Conservation (phyloP, 2,329 filamentous ascomycete genomes). For the Aspergillus sp. region DNA sequence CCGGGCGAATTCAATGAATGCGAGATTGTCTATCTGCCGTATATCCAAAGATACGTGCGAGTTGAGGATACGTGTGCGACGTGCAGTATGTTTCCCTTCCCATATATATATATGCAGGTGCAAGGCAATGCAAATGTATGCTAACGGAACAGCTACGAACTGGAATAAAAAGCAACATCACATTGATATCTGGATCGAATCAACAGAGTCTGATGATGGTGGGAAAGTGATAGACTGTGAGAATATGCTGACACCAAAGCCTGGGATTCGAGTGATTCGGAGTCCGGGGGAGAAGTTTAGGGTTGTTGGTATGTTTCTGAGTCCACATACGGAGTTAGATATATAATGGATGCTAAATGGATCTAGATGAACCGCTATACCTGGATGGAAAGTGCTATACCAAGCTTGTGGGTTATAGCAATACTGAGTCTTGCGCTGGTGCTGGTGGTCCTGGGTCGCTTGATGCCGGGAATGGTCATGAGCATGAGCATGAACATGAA, state of each 20-base stretch:
- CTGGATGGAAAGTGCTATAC: background rate
- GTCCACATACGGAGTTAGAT: background rate
- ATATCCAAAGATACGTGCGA: slow-evolving; percentile 8
- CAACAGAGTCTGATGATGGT: background rate
- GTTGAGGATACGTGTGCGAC: slow-evolving; percentile 8
- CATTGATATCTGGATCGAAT: slow-evolving; percentile 10
- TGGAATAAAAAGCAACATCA: slow-evolving; percentile 4
- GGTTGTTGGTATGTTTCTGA: background rate
- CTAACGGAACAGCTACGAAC: slow-evolving; percentile 2
- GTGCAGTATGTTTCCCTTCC: slow-evolving; percentile 3
- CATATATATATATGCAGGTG: too few species aligned
- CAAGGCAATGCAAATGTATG: background rate
- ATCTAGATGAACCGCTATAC: background rate
- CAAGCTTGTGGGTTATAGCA: background rate
- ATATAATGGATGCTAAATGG: background rate
- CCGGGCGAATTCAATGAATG: slow-evolving; percentile 8
- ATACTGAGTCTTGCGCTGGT: background rate
- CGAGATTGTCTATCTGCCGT: slow-evolving; percentile 9
- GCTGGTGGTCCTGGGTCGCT: background rate
- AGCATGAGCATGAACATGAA: background rate
- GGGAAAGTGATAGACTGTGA: slow-evolving; percentile 5
- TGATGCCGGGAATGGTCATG: background rate
- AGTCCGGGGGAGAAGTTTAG: background rate
- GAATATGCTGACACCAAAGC: slow-evolving; percentile 3
- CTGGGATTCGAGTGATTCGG: background rate